phyloP scores from a whole-genome alignment of 2,329 filamentous ascomycete genomes.

The Nakataea oryzae region DNA sequence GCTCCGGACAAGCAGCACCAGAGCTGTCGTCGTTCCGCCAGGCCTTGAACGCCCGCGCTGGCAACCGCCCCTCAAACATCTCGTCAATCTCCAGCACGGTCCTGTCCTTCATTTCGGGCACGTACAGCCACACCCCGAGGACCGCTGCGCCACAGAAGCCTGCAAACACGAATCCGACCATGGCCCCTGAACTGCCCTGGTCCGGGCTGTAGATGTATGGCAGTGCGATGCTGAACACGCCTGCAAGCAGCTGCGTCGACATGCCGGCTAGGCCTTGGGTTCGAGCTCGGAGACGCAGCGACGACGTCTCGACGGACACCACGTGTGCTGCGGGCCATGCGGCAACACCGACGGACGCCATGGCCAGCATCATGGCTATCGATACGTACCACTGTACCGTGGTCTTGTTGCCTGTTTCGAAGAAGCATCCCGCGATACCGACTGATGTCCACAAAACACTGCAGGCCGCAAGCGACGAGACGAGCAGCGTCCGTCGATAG shows the following conservation, averaged over 20 bases:
- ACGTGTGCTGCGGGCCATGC: constrained; percentile 1
- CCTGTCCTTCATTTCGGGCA: constrained; percentile 14
- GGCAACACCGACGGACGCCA: neutral
- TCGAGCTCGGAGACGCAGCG: neutral
- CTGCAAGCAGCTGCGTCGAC: neutral
- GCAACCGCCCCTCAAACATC: constrained; percentile 11
- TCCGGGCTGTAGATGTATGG: constrained; percentile 2
- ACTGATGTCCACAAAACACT: neutral
- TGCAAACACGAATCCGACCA: neutral
- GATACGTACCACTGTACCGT: neutral
- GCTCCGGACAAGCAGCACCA: too few relatives aligned
- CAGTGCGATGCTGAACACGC: neutral
- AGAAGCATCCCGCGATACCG: neutral
- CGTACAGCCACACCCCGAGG: neutral
- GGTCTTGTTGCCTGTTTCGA: neutral
- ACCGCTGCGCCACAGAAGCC: neutral
- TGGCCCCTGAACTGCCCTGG: neutral
- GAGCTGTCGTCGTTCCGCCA: neutral
- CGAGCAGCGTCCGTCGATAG: neutral
- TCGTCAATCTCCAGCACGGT: constrained; percentile 13
- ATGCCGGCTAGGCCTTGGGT: neutral
- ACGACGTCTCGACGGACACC: neutral
- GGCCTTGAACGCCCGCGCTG: constrained; percentile 2
- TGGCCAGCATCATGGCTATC: neutral
- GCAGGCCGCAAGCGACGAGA: neutral